phyloP scores from a whole-genome alignment of 164 flowering plant species.

The Vitis rupestris region DNA sequence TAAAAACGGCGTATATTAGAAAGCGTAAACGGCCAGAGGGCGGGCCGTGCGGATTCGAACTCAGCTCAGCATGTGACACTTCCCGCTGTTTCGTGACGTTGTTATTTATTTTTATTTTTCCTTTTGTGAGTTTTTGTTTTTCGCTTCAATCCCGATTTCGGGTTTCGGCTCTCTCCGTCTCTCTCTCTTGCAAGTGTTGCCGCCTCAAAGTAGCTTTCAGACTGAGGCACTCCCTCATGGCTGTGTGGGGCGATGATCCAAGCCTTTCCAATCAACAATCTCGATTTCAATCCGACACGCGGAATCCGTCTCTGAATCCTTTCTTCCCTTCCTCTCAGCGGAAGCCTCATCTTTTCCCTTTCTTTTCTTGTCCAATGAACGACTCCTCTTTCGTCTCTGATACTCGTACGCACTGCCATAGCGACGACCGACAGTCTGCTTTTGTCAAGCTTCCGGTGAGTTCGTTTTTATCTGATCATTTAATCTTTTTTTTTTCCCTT shows the following conservation, averaged over 20 bases:
- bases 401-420: background rate
- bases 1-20: background rate
- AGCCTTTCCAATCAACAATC: conserved; percentile 10
- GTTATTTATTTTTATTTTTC: background rate
- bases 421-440: conserved; percentile 5
- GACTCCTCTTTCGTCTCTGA: background rate
- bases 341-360: background rate
- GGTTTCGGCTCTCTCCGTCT: background rate
- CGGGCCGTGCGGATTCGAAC: conserved; percentile 16
- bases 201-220: background rate
- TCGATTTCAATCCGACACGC: conserved; percentile 8
- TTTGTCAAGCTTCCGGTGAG: conserved; percentile 11
- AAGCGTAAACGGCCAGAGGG: background rate
- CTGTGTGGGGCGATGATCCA: conserved; percentile 18
- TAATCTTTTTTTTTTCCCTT: background rate
- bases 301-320: conserved; percentile 13
- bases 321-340: conserved; percentile 12
- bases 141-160: too few species aligned
- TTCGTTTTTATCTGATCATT: background rate
- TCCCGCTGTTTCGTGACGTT: conserved; percentile 14
- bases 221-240: too few species aligned
- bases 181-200: conserved; percentile 2
- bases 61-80: conserved; percentile 4
- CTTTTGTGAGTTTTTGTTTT: too few species aligned
- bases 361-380: background rate